Conservation (phyloP, 2,329 filamentous ascomycete species). For the Phyllosticta capitalensis region DNA sequence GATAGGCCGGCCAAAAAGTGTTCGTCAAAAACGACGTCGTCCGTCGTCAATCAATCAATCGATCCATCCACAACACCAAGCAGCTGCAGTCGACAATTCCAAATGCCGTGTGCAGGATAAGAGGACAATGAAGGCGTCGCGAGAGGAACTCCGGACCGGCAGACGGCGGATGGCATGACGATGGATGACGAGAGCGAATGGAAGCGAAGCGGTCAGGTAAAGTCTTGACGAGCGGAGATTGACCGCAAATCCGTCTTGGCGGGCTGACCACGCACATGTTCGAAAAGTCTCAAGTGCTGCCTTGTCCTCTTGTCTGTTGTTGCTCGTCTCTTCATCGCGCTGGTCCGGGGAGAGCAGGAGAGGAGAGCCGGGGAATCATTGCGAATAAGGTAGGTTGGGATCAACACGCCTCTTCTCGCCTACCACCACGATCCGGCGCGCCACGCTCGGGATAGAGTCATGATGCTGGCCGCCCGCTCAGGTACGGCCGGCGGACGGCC, state of each 20-base stretch:
- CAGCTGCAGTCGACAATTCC: neutral
- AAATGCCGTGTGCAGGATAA: neutral
- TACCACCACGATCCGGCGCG: neutral
- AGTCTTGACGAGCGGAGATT: neutral
- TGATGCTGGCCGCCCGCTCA: neutral
- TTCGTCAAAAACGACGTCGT: neutral
- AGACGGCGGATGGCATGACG: neutral
- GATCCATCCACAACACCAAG: neutral
- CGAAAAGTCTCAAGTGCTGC: neutral
- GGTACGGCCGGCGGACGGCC: neutral
- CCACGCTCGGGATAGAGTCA: neutral
- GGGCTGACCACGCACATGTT: neutral
- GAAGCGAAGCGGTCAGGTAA: neutral
- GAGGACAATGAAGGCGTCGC: neutral
- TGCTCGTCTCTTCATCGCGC: too few relatives aligned
- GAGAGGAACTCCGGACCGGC: neutral
- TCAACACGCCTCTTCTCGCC: too few relatives aligned
- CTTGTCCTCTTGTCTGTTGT: neutral
- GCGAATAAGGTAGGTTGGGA: too few relatives aligned
- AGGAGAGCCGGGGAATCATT: too few relatives aligned
- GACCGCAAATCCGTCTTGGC: neutral
- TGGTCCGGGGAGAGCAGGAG: neutral
- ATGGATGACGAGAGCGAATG: neutral
- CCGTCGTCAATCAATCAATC: neutral
- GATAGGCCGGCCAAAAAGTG: neutral